Conservation (phyloP, 306 rosid species). For the Pyrus betulifolia region DNA sequence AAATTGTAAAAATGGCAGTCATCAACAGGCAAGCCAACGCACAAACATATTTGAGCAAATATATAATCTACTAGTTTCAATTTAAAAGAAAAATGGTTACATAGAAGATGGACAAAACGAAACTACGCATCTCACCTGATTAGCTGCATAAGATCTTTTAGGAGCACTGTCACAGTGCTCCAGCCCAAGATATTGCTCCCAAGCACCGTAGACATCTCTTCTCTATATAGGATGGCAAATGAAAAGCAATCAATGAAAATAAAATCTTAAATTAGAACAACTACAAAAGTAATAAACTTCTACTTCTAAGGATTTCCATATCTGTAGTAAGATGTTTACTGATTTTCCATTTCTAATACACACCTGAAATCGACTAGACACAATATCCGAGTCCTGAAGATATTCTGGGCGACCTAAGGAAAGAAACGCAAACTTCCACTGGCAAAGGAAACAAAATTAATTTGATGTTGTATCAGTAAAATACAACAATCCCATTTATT, state of each 20-base stretch:
- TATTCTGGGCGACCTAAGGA: conserved; percentile 89
- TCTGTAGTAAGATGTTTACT: neutral
- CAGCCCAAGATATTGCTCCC: conserved; percentile 96
- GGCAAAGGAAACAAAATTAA: conserved; percentile 18
- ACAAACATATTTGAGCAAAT: neutral
- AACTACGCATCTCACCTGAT: conserved; percentile 42
- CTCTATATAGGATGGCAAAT: conserved; percentile 35
- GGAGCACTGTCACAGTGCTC: conserved; percentile 89
- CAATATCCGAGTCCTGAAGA: conserved; percentile 72
- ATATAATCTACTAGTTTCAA: neutral
- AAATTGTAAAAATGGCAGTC: neutral
- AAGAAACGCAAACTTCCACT: conserved; percentile 92
- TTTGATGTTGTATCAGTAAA: neutral
- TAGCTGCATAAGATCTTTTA: conserved; percentile 67
- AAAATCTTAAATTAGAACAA: neutral
- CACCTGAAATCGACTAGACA: conserved; percentile 84
- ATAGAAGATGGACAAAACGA: neutral
- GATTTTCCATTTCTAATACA: neutral
- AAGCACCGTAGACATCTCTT: conserved; percentile 89
- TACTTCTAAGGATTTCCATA: neutral
- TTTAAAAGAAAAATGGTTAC: neutral
- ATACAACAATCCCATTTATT: neutral
- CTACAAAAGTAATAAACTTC: neutral
- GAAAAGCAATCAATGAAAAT: conserved; percentile 8
- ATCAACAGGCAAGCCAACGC: neutral